These are phyloP conservation scores for Xerocomus spinulosus DNA, from an alignment of 768 basidiomycete genomes.

Conservation along the genomic window DNA sequence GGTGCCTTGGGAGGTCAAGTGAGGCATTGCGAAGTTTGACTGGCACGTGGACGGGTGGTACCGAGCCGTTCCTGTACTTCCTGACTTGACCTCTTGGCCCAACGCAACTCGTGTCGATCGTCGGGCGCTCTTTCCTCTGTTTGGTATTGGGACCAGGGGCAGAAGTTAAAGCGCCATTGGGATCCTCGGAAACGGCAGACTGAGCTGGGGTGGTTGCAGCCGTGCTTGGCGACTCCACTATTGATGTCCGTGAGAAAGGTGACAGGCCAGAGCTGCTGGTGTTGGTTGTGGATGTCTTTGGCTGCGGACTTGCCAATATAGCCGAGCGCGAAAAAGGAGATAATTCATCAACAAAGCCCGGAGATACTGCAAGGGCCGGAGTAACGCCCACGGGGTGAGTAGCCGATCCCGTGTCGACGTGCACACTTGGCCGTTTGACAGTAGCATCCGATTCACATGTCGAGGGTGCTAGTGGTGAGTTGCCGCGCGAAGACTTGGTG, in stretches of 20 bases:
- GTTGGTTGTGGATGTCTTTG: constrained; percentile 22
- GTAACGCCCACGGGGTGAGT: constrained; percentile 16
- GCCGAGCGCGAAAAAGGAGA: constrained; percentile 20
- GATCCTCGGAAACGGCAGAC: constrained; percentile 19
- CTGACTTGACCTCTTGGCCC: constrained; percentile 29
- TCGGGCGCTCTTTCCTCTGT: constrained; percentile 29
- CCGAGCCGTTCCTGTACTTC: constrained; percentile 30
- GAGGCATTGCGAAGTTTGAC: constrained; percentile 28
- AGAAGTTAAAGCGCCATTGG: constrained; percentile 10
- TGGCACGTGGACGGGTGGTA: constrained; percentile 29
- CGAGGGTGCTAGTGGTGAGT: constrained; percentile 23
- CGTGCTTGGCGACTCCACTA: constrained; percentile 24
- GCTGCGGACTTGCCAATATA: constrained; percentile 20
- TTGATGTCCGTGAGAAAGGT: constrained; percentile 27
- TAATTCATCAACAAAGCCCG: constrained; percentile 17
- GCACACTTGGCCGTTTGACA: constrained; percentile 25
- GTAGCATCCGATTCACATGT: constrained; percentile 26
- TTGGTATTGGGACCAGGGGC: constrained; percentile 15
- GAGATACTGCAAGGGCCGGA: constrained; percentile 11
- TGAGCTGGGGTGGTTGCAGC: constrained; percentile 25
- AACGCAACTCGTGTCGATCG: constrained; percentile 31
- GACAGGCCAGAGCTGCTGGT: constrained; percentile 24
- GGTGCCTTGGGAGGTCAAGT: constrained; percentile 26
- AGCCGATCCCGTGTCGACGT: constrained; percentile 27
- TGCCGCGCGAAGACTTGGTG: constrained; percentile 27